Evolutionary conservation across 2,329 filamentous ascomycete species (phyloP).

Genomic region (Shiraia sp.): DNA sequence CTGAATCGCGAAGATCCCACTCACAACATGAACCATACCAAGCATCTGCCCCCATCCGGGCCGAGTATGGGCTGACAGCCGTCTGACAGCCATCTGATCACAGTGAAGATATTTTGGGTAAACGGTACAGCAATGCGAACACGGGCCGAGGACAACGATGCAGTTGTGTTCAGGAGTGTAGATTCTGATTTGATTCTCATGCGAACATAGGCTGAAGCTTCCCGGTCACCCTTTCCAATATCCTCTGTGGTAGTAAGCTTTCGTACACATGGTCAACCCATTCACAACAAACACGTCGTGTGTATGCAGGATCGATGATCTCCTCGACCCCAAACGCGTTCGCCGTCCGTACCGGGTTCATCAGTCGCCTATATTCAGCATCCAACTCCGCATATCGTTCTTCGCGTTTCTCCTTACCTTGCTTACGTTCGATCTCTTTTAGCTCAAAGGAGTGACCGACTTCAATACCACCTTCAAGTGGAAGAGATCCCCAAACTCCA

Average conservation of each 20-base stretch:
- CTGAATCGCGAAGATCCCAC: too few relatives aligned
- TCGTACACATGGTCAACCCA: conserved; percentile 63
- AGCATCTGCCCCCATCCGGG: neutral
- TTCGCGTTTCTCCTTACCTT: conserved; percentile 53
- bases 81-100: neutral
- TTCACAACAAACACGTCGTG: conserved; percentile 57
- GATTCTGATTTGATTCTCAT: conserved; percentile 4
- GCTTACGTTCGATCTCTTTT: conserved; percentile 56
- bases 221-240: conserved; percentile 49
- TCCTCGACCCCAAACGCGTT: conserved; percentile 68
- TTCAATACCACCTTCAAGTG: conserved; percentile 67
- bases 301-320: conserved; percentile 66
- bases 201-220: conserved; percentile 42
- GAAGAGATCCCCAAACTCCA: conserved; percentile 65
- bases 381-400: conserved; percentile 61
- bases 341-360: conserved; percentile 67
- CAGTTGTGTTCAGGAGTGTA: too few relatives aligned
- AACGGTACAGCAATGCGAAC: neutral
- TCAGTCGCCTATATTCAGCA: conserved; percentile 62
- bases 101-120: neutral
- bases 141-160: neutral
- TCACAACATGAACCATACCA: neutral
- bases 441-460: conserved; percentile 65
- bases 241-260: conserved; percentile 54
- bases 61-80: conserved; percentile 1